Evolutionary conservation across 306 rosid species (phyloP), one percentile per base, ranked within the genome.

Genomic region (Vigna reflexopilosa): DNA sequence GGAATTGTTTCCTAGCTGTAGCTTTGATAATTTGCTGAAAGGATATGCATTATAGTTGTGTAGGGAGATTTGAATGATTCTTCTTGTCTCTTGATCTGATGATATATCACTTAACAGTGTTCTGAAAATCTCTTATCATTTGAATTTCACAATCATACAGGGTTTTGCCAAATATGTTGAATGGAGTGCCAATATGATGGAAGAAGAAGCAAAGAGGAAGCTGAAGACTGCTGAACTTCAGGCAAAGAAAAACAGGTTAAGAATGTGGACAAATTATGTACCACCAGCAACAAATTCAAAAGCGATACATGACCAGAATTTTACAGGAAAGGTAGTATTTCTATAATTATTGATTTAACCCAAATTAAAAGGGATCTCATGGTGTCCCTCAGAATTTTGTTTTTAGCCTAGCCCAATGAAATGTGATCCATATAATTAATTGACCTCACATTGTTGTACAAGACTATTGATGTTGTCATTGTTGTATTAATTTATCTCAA

Each of bases 151-250:
- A 22, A 57, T 64, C 24, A 49, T 44, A 28, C 70, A 92, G 97
- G 97, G 96, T 69, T 83, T 83, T 56, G 96, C 89, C 13, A 92
- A 89, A 73, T 92, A 87, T 83, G 96, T 92, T 77, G 97, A 90
- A 83, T 92, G 97, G 97, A 92, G 97, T 75, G 97, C 96, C 16
- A 90, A 87, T 64, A 90, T 83, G 91, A 87, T 92, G 97, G 97
- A 90, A 83, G 97, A 92, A 67, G 93, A 92, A 30, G 87, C 90
- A 24, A 92, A 92, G 79, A 59, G 92, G 78, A 80, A 38, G 83
- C 80, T 92, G 85, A 92, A 92, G 87, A 40, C 86, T 82, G 85
- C 91, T 67, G 96, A 92, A 78, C 96, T 92, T 63, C 80, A 87
- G 82, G 91, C 96, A 38, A 92, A 90, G 90, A 92, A 90, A 90